Conservation (phyloP, 2,329 filamentous ascomycete species). For the Chaetomiaceae sp. region DNA sequence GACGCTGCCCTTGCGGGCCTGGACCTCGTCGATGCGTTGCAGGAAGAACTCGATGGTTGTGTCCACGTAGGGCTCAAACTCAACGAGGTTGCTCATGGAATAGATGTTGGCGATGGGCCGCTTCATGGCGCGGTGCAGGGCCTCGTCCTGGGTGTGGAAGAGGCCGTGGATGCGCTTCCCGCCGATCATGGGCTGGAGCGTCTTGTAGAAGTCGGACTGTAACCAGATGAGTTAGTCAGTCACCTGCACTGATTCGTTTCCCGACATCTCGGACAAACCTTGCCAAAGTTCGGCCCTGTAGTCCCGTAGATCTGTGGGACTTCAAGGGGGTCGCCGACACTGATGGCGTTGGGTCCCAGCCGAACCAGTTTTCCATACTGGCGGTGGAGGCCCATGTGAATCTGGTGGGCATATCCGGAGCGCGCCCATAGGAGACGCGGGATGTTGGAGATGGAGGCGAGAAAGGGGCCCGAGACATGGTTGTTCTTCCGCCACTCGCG, state of each 20-base stretch:
- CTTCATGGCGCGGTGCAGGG: slow-evolving; percentile 21
- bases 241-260: too few species aligned
- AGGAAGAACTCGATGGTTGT: slow-evolving; percentile 23
- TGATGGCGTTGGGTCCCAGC: neutral
- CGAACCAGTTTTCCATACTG: neutral
- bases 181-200: neutral
- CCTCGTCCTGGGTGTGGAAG: slow-evolving; percentile 26
- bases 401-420: neutral
- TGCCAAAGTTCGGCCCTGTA: too few species aligned
- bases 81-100: slow-evolving; percentile 26
- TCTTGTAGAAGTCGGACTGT: neutral
- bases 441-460: neutral
- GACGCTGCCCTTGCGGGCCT: neutral
- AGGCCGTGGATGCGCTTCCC: slow-evolving; percentile 22
- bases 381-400: neutral
- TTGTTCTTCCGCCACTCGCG: too few species aligned
- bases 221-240: too few species aligned
- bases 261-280: too few species aligned
- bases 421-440: neutral
- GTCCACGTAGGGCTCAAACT: slow-evolving; percentile 27
- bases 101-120: slow-evolving; percentile 24
- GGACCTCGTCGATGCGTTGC: slow-evolving; percentile 1
- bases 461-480: neutral
- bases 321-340: neutral
- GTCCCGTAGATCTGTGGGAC: neutral